These are phyloP conservation scores for Aspergillus thermomutatus DNA, from an alignment of 2,329 filamentous ascomycete species.

Conservation along the genomic window DNA sequence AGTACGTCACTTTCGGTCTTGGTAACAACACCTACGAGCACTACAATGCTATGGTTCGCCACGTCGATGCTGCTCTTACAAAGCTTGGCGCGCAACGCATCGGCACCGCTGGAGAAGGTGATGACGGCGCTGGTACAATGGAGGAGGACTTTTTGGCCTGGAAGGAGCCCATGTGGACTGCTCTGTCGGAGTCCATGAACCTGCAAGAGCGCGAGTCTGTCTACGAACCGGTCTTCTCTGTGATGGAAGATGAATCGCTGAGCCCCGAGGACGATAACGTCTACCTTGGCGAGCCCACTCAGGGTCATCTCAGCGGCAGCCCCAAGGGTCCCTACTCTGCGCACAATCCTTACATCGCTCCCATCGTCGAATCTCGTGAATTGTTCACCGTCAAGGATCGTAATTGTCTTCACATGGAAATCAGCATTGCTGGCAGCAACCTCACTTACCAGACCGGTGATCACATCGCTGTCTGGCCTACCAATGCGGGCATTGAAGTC, in stretches of 20 bases:
- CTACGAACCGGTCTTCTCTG: slow-evolving; percentile 87
- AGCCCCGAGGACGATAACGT: slow-evolving; percentile 74
- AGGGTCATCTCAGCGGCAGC: slow-evolving; percentile 83
- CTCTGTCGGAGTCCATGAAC: slow-evolving; percentile 75
- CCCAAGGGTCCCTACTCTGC: slow-evolving; percentile 90
- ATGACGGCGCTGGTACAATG: slow-evolving; percentile 98
- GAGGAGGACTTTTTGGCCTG: slow-evolving; percentile 98
- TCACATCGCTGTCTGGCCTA: slow-evolving; percentile 96
- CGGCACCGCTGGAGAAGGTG: slow-evolving; percentile 86
- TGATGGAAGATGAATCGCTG: slow-evolving; percentile 72
- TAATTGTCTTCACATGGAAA: slow-evolving; percentile 95
- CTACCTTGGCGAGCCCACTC: slow-evolving; percentile 94
- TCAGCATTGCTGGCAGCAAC: slow-evolving; percentile 86
- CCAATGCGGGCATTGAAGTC: slow-evolving; percentile 87
- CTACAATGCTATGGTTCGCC: slow-evolving; percentile 98
- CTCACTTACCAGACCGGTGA: slow-evolving; percentile 94
- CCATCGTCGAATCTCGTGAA: slow-evolving; percentile 86
- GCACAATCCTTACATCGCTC: slow-evolving; percentile 95
- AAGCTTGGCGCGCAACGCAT: slow-evolving; percentile 82
- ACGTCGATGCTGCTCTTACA: slow-evolving; percentile 75
- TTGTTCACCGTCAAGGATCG: slow-evolving; percentile 84
- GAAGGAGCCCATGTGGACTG: slow-evolving; percentile 99
- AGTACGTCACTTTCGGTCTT: slow-evolving; percentile 91
- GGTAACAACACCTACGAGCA: slow-evolving; percentile 99
- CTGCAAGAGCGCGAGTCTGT: slow-evolving; percentile 93